These are phyloP conservation scores for Xylariaceae sp. DNA, from an alignment of 2,329 filamentous ascomycete genomes.

Conservation along the genomic window DNA sequence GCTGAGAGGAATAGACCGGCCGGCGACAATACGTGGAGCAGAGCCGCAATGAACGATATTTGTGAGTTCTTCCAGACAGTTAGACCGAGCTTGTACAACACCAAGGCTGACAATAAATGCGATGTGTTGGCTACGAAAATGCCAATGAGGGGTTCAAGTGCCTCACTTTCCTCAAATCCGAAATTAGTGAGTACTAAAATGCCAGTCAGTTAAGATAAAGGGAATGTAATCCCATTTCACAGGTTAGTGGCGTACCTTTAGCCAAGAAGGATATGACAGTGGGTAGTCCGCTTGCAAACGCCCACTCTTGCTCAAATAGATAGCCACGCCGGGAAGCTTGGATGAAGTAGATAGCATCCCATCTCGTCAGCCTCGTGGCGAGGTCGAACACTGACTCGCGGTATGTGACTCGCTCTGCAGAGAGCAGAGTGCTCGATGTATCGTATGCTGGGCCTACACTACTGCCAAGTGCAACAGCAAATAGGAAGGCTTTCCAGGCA, in stretches of 20 bases:
- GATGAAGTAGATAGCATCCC: conserved; percentile 83
- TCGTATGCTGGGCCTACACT: conserved; percentile 71
- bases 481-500: conserved; percentile 70
- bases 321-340: conserved; percentile 68
- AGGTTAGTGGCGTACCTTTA: conserved; percentile 36
- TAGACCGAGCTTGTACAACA: conserved; percentile 70
- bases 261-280: conserved; percentile 47
- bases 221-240: no score
- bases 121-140: conserved; percentile 72
- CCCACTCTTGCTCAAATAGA: conserved; percentile 83
- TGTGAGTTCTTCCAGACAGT: conserved; percentile 57
- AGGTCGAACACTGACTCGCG: conserved; percentile 46
- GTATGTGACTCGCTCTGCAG: conserved; percentile 46
- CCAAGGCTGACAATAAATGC: conserved; percentile 77
- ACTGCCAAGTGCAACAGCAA: conserved; percentile 63
- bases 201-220: conserved; percentile 9
- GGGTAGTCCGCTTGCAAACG: conserved; percentile 66
- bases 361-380: conserved; percentile 68
- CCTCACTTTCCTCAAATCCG: conserved; percentile 32
- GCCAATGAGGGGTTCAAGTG: conserved; percentile 58
- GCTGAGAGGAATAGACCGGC: conserved; percentile 89
- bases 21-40: conserved; percentile 82
- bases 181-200: conserved; percentile 34
- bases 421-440: conserved; percentile 70
- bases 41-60: conserved; percentile 71